Evolutionary conservation across 2,329 filamentous ascomycete genomes (phyloP).

Genomic region (Emmonsiellopsis sp.): DNA sequence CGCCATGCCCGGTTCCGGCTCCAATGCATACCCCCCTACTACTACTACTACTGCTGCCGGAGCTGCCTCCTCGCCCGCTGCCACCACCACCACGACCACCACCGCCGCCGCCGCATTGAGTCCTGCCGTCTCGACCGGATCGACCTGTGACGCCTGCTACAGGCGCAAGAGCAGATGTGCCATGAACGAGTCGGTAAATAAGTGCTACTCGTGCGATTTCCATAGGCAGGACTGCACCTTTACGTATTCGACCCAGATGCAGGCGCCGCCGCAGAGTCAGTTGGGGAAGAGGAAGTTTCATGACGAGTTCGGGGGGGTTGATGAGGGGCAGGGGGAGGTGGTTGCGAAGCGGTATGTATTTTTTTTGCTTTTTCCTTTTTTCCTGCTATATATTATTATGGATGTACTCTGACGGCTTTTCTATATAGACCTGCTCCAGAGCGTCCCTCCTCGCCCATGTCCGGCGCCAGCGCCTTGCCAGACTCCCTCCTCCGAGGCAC

Average conservation of each 20-base stretch:
- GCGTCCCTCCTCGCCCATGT: not conserved
- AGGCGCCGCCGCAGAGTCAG: conserved; percentile 1
- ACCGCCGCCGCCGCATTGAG: not conserved
- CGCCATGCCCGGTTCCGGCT: not conserved
- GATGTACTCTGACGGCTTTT: not conserved
- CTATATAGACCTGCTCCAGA: conserved; percentile 2
- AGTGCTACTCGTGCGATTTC: conserved; percentile 37
- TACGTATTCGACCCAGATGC: conserved; percentile 14
- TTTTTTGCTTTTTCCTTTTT: not conserved
- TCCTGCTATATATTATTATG: not conserved
- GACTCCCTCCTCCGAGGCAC: conserved; percentile 3
- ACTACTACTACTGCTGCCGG: not conserved
- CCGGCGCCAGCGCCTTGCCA: not conserved
- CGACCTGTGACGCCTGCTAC: conserved; percentile 35
- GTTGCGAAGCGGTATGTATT: not conserved
- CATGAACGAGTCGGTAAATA: conserved; percentile 36
- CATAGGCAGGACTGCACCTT: conserved; percentile 38
- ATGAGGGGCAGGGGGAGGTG: conserved; percentile 14
- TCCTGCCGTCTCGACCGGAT: conserved; percentile 4
- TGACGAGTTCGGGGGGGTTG: conserved; percentile 17
- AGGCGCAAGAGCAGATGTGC: conserved; percentile 35
- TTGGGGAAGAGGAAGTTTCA: conserved; percentile 35
- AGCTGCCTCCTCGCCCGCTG: not conserved
- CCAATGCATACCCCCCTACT: not conserved
- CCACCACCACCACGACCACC: not conserved